Evolutionary conservation across 495 filamentous ascomycete genomes (phyloP), one percentile per base, ranked within the genome.

Genomic region (Lasiosphaeria ovina): DNA sequence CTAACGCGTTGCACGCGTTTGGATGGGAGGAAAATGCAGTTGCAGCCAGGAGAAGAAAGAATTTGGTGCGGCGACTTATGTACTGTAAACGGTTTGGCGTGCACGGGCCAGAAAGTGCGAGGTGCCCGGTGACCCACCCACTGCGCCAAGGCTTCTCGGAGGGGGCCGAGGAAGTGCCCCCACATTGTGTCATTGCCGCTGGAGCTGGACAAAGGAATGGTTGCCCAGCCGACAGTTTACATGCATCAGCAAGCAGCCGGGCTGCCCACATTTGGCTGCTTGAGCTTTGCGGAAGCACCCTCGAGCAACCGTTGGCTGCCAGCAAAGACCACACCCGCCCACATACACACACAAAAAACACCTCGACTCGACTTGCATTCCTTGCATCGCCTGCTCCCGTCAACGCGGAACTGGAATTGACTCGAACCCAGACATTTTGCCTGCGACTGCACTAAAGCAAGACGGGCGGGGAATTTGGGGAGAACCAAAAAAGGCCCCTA

Each of bases 201-300:
- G 38, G 35, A 12, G 51, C 35, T 4, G 11, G 24, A 11, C 57
- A 35, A 34, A 62, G 62, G 66, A 65, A 57, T 51, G 38, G 70
- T 73, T 73, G 71, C 69, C 69, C 62, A 12, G 71, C 42, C 69
- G 62, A 73, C 71, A 58, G 71, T 73, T 72, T 72, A 73, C 71
- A 64, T 64, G 32, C 53, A 36, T 48, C 55, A 36, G 48, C 44
- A 9, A 34, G 31, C 24, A 16, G 6, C 55, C 14, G 31, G 53
- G 36, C 36, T 42, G 33, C 24, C 44, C 55, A 49, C 49, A 51
- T 31, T 7, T 17, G 17, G 3, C 49, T 12, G 49, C 24, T 31
- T 24, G n/a, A 50, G 9, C 47, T 9, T 14, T n/a, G 5, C 44
- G 44, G 44, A n/a, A 47, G 11, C 44, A 47, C 11, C 11, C 12